phyloP scores from a whole-genome alignment of 225 moss, liverwort and hornwort species.

The Marchantia polymorpha region DNA sequence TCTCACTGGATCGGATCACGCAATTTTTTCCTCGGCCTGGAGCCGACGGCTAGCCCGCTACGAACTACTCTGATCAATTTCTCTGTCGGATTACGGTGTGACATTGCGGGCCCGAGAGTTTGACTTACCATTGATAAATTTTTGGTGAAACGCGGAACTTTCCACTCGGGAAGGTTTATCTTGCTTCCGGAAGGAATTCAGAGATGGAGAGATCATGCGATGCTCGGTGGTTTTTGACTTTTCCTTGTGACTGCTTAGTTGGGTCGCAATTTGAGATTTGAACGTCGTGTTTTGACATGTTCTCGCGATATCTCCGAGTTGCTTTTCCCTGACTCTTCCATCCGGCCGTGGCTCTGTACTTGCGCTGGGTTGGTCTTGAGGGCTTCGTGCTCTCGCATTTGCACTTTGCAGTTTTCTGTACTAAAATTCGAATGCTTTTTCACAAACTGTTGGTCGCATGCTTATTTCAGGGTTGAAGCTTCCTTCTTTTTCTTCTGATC shows the following conservation, averaged over 20 bases:
- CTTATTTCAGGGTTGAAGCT: constrained; percentile 8
- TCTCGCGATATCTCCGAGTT: background rate
- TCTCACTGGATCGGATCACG: background rate
- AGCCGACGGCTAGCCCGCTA: too few relatives aligned
- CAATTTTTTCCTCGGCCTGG: too few relatives aligned
- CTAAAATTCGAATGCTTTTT: background rate
- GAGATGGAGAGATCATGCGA: background rate
- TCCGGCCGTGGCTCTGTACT: background rate
- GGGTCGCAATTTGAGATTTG: background rate
- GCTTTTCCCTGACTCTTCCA: background rate
- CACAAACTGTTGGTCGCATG: background rate
- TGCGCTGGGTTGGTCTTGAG: background rate
- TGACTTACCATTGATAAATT: background rate
- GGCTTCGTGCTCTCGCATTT: background rate
- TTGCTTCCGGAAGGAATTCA: background rate
- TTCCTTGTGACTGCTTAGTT: background rate
- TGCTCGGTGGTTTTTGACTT: too few relatives aligned
- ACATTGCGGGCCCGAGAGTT: background rate
- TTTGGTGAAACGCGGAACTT: background rate
- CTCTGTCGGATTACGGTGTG: too few relatives aligned
- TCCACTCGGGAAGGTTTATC: background rate
- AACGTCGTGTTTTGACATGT: background rate
- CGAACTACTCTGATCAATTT: too few relatives aligned
- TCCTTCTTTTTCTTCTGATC: background rate
- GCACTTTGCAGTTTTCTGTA: background rate